Conservation (phyloP, 148 eudicot genomes). For the Rheum nobile region DNA sequence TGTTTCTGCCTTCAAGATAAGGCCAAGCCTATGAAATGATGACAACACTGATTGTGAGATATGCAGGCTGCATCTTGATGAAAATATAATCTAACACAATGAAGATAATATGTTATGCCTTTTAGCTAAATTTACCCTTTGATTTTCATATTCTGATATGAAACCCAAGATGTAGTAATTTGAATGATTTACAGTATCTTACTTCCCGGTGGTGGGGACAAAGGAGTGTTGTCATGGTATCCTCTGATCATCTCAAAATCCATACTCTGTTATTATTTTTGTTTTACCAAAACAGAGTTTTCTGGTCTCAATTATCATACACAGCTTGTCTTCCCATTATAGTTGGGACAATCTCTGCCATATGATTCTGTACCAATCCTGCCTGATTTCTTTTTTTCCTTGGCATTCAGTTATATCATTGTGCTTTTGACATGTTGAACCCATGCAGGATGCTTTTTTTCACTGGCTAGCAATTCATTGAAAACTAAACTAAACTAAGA, state of each 20-base stretch:
- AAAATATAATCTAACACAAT: not conserved
- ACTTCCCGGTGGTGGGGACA: not conserved
- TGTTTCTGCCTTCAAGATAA: constrained; percentile 5
- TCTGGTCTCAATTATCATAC: not conserved
- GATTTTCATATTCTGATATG: not conserved
- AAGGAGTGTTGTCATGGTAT: too few species aligned
- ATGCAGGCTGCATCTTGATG: not conserved
- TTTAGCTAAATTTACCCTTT: not conserved
- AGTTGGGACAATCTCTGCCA: not conserved
- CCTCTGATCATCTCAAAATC: not conserved
- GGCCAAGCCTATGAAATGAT: not conserved
- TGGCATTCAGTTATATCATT: not conserved
- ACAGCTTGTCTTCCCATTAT: not conserved
- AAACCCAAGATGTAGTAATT: not conserved
- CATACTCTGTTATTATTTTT: not conserved
- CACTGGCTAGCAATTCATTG: not conserved
- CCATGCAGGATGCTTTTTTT: not conserved
- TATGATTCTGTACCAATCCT: not conserved
- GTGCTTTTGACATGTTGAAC: not conserved
- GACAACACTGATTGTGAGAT: not conserved
- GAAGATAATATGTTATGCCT: not conserved
- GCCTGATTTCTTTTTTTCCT: not conserved
- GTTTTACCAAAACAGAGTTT: not conserved
- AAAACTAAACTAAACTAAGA: not conserved
- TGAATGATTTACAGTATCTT: not conserved